Conservation (phyloP, 306 rosid genomes). For the Sindora glabra region DNA sequence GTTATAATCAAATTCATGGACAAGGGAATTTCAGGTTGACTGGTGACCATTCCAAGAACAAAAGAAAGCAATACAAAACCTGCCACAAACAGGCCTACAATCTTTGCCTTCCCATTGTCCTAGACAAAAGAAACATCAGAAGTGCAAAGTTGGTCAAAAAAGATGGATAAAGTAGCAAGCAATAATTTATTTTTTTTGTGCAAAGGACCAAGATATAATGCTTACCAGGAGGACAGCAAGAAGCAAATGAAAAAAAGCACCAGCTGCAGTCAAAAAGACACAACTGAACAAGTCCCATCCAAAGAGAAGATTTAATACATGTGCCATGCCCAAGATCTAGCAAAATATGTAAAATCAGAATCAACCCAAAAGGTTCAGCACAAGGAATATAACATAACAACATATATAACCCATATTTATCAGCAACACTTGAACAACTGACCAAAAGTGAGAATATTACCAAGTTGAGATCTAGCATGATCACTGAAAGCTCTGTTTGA, state of each 20-base stretch:
- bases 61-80: slow-evolving; percentile 53
- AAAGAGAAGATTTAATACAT: slow-evolving; percentile 79
- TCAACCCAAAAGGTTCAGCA: slow-evolving; percentile 2
- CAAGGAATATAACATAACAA: slow-evolving; percentile 1
- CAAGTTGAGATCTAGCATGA: slow-evolving; percentile 82
- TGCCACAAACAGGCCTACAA: slow-evolving; percentile 44
- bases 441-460: slow-evolving; percentile 32
- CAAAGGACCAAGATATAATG: slow-evolving; percentile 5
- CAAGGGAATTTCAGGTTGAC: slow-evolving; percentile 57
- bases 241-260: slow-evolving; percentile 56
- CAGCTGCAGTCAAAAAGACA: slow-evolving; percentile 67
- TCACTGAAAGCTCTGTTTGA: slow-evolving; percentile 79
- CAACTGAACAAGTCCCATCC: slow-evolving; percentile 97
- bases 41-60: slow-evolving; percentile 56
- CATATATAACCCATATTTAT: background rate
- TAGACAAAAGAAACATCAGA: slow-evolving; percentile 28
- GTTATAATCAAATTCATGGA: slow-evolving; percentile 58
- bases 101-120: slow-evolving; percentile 58
- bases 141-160: background rate
- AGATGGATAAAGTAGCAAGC: background rate
- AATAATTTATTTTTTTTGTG: no score
- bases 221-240: slow-evolving; percentile 70
- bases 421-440: background rate
- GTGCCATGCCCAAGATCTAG: slow-evolving; percentile 83
- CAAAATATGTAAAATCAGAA: slow-evolving; percentile 23